phyloP scores from a whole-genome alignment of 1,139 yeast species.

The Zygosaccharomyces pseudobailii region DNA sequence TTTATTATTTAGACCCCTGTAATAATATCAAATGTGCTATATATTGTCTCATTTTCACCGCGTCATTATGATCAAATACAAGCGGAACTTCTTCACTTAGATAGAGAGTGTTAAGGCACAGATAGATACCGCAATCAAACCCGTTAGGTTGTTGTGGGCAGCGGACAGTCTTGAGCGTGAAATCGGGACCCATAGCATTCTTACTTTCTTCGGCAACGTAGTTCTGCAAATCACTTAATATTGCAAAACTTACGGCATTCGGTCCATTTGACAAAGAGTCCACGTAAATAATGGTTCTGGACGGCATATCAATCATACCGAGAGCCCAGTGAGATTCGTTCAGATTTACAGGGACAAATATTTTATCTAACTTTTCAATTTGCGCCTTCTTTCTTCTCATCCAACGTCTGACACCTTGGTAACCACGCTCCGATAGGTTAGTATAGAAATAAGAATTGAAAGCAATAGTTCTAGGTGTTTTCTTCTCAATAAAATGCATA shows the following conservation, averaged over 20 bases:
- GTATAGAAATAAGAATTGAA: slow-evolving; percentile 89
- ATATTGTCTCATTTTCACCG: slow-evolving; percentile 59
- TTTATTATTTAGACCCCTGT: slow-evolving; percentile 6
- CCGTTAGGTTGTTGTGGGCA: slow-evolving; percentile 91
- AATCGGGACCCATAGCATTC: slow-evolving; percentile 36
- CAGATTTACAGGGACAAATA: slow-evolving; percentile 81
- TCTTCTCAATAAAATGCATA: slow-evolving; percentile 49
- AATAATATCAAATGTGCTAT: slow-evolving; percentile 44
- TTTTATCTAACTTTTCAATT: slow-evolving; percentile 55
- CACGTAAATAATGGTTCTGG: slow-evolving; percentile 57
- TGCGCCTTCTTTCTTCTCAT: slow-evolving; percentile 75
- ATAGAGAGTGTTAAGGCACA: slow-evolving; percentile 72
- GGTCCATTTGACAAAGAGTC: slow-evolving; percentile 58
- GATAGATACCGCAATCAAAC: slow-evolving; percentile 91
- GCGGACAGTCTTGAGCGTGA: slow-evolving; percentile 37
- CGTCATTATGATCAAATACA: slow-evolving; percentile 62
- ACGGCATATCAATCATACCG: slow-evolving; percentile 65
- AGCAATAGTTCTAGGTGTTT: slow-evolving; percentile 44
- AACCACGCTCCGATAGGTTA: slow-evolving; percentile 66
- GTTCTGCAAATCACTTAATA: slow-evolving; percentile 49
- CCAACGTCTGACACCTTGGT: slow-evolving; percentile 83
- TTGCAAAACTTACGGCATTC: slow-evolving; percentile 52
- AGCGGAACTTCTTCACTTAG: slow-evolving; percentile 47
- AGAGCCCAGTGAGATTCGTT: slow-evolving; percentile 90
- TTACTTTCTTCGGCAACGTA: slow-evolving; percentile 60